A percentile compares a stretch with the other conserved stretches of the same genome.
Conservation (phyloP, 768 basidiomycete genomes). For the Amanita rimosa region DNA sequence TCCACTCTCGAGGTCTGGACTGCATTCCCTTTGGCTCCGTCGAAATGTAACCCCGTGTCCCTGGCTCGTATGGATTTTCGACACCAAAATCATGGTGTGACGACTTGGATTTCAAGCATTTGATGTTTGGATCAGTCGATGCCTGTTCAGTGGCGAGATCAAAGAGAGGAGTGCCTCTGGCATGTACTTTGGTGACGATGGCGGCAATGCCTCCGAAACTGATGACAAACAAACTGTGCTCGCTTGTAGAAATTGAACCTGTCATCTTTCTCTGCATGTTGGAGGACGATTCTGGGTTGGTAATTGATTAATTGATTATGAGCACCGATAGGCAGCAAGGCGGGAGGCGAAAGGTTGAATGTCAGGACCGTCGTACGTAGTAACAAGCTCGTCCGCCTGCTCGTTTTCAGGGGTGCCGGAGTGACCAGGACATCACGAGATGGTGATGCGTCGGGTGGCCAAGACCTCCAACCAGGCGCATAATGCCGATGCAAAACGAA, state of each 20-base stretch:
- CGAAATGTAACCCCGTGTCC: slow-evolving; percentile 35
- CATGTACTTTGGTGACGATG: slow-evolving; percentile 9
- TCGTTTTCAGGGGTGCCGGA: too few relatives aligned
- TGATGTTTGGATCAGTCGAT: slow-evolving; percentile 14
- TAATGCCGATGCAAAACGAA: too few relatives aligned
- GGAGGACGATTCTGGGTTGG: slow-evolving; percentile 49
- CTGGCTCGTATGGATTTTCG: slow-evolving; percentile 37
- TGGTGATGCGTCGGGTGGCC: too few relatives aligned
- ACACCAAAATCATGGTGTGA: slow-evolving; percentile 16
- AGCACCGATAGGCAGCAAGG: too few relatives aligned
- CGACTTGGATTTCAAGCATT: slow-evolving; percentile 22
- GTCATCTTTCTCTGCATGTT: slow-evolving; percentile 8
- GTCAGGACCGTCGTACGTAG: too few relatives aligned
- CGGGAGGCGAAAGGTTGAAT: too few relatives aligned
- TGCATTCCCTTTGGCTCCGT: neutral
- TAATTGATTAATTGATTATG: slow-evolving; percentile 35
- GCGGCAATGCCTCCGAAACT: slow-evolving; percentile 26
- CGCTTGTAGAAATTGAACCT: slow-evolving; percentile 20
- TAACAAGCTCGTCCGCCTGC: too few relatives aligned
- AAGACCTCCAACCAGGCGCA: too few relatives aligned
- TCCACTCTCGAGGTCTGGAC: too few relatives aligned
- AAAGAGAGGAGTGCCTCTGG: slow-evolving; percentile 15
- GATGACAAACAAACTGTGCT: slow-evolving; percentile 14
- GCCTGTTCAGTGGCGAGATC: slow-evolving; percentile 19
- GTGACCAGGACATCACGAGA: too few relatives aligned